Percentiles rank a stretch among this genome's conserved stretches.
phyloP scores from a whole-genome alignment of 2,329 filamentous ascomycete genomes.

The Diaporthe australafricana region DNA sequence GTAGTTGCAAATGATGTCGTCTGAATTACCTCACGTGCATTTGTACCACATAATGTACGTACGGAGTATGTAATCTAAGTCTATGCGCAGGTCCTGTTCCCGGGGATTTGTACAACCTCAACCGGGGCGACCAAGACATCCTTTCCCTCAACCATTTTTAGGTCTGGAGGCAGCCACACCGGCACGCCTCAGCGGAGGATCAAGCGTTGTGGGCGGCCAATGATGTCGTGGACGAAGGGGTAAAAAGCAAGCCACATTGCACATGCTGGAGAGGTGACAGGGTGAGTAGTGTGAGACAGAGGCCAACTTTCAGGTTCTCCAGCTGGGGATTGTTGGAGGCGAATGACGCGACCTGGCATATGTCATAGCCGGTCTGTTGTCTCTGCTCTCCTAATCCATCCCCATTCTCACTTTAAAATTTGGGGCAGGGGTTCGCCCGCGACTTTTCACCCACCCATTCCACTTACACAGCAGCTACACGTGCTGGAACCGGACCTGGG shows the following conservation, averaged over 20 bases:
- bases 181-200: background rate
- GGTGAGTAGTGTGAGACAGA: background rate
- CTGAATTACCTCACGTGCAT: constrained; percentile 23
- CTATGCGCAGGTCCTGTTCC: constrained; percentile 21
- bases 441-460: background rate
- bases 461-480: constrained; percentile 9
- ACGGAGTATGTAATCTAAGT: no score
- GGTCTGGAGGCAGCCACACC: constrained; percentile 27
- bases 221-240: background rate
- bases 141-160: constrained; percentile 9
- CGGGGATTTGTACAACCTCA: constrained; percentile 15
- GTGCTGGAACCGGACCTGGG: constrained; percentile 5
- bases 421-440: constrained; percentile 34
- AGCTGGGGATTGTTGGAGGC: background rate
- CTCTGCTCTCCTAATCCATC: background rate
- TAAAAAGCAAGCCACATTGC: constrained; percentile 20
- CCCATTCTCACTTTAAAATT: constrained; percentile 10
- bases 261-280: background rate
- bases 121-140: background rate
- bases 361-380: constrained; percentile 21
- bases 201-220: constrained; percentile 30
- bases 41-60: background rate
- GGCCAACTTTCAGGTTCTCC: constrained; percentile 4
- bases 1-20: constrained; percentile 7
- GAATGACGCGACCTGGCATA: constrained; percentile 16